Evolutionary conservation across 768 basidiomycete species (phyloP).

Genomic region (Lactarius hengduanensis): DNA sequence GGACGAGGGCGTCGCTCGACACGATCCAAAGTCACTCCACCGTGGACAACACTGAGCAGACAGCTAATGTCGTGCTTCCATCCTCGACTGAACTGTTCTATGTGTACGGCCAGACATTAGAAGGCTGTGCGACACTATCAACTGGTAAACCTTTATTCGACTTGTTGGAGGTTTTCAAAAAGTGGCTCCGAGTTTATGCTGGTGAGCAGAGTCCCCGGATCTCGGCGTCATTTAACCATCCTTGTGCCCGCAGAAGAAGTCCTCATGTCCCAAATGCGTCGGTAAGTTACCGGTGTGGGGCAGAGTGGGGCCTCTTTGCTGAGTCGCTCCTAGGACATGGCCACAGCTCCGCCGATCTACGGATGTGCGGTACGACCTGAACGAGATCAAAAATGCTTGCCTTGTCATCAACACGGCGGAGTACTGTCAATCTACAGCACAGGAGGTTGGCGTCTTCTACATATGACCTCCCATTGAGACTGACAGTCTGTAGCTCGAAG

Average conservation of each 20-base stretch:
- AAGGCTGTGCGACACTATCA: constrained; percentile 90
- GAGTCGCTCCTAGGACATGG: constrained; percentile 39
- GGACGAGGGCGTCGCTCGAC: constrained; percentile 69
- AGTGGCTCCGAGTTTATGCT: constrained; percentile 93
- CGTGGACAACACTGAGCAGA: constrained; percentile 44
- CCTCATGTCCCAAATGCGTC: constrained; percentile 67
- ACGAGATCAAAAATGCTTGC: constrained; percentile 78
- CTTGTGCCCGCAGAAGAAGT: constrained; percentile 71
- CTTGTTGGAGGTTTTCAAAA: constrained; percentile 77
- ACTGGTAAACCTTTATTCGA: constrained; percentile 83
- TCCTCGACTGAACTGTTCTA: constrained; percentile 97
- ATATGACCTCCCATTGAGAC: background rate
- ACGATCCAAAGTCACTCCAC: constrained; percentile 40
- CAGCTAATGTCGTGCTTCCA: constrained; percentile 71
- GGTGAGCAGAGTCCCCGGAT: constrained; percentile 45
- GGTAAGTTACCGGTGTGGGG: constrained; percentile 42
- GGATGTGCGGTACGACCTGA: constrained; percentile 75
- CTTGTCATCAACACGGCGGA: constrained; percentile 96
- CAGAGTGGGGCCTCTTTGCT: constrained; percentile 1
- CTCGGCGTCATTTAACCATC: constrained; percentile 21
- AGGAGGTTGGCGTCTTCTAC: constrained; percentile 53
- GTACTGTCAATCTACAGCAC: constrained; percentile 90
- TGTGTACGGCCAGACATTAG: constrained; percentile 92
- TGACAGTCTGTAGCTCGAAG: constrained; percentile 66
- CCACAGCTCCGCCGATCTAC: constrained; percentile 59